These are phyloP conservation scores for Syncephalastrum sp. DNA, from an alignment of 371 early-diverging fungal genomes.

Conservation along the genomic window DNA sequence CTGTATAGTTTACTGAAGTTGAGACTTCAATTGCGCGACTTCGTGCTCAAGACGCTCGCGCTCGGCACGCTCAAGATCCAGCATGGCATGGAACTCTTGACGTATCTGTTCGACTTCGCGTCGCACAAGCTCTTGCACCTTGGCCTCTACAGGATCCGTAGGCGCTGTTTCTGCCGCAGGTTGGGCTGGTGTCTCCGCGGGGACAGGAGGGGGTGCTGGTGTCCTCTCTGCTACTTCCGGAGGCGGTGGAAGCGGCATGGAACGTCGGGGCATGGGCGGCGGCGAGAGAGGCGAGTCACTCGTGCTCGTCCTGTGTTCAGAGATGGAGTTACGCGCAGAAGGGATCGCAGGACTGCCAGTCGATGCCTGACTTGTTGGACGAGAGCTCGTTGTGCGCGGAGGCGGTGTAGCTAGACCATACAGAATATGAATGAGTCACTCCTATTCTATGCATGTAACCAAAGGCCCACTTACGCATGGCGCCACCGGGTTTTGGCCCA, in stretches of 20 bases:
- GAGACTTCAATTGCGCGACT: too few relatives aligned
- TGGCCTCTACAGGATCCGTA: slow-evolving; percentile 33
- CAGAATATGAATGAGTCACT: background rate
- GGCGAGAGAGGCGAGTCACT: slow-evolving; percentile 13
- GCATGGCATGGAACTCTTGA: slow-evolving; percentile 3
- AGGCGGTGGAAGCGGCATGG: slow-evolving; percentile 31
- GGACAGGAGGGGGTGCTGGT: background rate
- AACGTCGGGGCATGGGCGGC: slow-evolving; percentile 32
- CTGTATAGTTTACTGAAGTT: too few relatives aligned
- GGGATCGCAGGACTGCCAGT: background rate
- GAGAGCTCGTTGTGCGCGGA: slow-evolving; percentile 12
- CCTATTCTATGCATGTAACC: background rate
- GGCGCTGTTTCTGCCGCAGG: slow-evolving; percentile 3
- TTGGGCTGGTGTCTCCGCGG: background rate
- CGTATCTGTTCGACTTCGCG: slow-evolving; percentile 35
- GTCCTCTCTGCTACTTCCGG: background rate
- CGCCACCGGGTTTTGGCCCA: slow-evolving; percentile 3
- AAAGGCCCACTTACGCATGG: slow-evolving; percentile 1
- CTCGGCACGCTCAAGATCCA: slow-evolving; percentile 5
- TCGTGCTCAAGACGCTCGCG: slow-evolving; percentile 9
- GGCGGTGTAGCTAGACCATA: slow-evolving; percentile 17
- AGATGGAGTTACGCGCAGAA: background rate
- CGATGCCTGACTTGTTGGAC: slow-evolving; percentile 15
- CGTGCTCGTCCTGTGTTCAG: slow-evolving; percentile 9
- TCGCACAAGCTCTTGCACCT: slow-evolving; percentile 38